A percentile compares a stretch with the other conserved stretches of the same genome.
Evolutionary conservation across 495 filamentous ascomycete species (phyloP).

Genomic region (Penicillium arizonense): DNA sequence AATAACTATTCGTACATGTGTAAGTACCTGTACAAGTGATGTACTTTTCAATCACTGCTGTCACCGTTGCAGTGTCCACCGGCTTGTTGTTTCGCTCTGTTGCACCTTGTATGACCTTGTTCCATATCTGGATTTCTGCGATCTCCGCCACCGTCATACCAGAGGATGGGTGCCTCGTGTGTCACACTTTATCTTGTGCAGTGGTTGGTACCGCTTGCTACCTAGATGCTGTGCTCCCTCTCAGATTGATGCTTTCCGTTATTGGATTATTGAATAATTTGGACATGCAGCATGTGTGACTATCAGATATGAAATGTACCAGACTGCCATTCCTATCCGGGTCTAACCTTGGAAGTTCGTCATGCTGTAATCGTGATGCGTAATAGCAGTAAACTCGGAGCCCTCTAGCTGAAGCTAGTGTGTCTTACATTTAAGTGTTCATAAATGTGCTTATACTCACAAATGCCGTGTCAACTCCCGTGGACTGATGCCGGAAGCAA

Average conservation of each 20-base stretch:
- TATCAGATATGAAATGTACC: not conserved
- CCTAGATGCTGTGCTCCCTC: not conserved
- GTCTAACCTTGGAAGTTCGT: too few relatives aligned
- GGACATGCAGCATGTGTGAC: not conserved
- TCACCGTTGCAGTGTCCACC: slow-evolving; percentile 19
- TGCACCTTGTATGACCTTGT: slow-evolving; percentile 9
- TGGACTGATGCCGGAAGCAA: not conserved
- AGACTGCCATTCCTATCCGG: not conserved
- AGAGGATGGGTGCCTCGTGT: not conserved
- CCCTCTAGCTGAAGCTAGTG: too few relatives aligned
- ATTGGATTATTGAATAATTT: not conserved
- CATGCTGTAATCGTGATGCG: too few relatives aligned
- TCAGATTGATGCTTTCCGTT: not conserved
- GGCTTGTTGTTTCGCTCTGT: slow-evolving; percentile 1
- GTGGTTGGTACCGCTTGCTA: not conserved
- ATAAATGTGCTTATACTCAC: too few relatives aligned
- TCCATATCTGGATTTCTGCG: not conserved
- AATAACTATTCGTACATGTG: slow-evolving; percentile 1
- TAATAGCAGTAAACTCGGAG: too few relatives aligned
- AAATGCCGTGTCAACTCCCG: too few relatives aligned
- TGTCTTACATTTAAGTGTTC: too few relatives aligned
- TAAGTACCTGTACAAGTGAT: not conserved
- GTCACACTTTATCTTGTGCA: not conserved
- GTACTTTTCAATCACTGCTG: slow-evolving; percentile 1
- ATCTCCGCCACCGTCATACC: not conserved